phyloP scores from a whole-genome alignment of 2,329 filamentous ascomycete species.

The Fusarium sp. region DNA sequence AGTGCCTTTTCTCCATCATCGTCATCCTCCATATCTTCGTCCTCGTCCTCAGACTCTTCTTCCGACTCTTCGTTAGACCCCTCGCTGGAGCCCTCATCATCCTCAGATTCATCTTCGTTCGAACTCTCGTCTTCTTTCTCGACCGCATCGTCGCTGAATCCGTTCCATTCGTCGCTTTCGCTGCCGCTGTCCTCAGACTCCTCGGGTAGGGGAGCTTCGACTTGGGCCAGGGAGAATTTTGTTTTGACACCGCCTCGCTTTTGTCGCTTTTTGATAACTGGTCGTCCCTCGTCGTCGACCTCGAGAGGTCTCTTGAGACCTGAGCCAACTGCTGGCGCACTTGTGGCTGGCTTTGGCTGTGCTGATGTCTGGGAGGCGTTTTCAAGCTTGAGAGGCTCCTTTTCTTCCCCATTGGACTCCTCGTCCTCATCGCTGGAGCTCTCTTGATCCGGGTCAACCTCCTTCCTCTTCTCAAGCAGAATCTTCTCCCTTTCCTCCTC shows the following conservation, averaged over 20 bases:
- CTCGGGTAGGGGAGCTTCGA: constrained; percentile 52
- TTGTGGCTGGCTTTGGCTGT: constrained; percentile 3
- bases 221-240: constrained; percentile 59
- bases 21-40: constrained; percentile 46
- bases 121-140: constrained; percentile 38
- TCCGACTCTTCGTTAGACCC: constrained; percentile 45
- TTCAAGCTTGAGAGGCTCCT: neutral
- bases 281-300: constrained; percentile 79
- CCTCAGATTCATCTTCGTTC: constrained; percentile 41
- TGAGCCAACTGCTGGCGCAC: constrained; percentile 64
- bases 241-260: constrained; percentile 72
- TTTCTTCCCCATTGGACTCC: constrained; percentile 4
- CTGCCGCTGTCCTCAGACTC: constrained; percentile 38
- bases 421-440: constrained; percentile 33
- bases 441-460: constrained; percentile 43
- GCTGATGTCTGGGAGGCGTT: constrained; percentile 5
- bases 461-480: constrained; percentile 58
- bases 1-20: constrained; percentile 43
- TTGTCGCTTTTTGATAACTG: constrained; percentile 85
- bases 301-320: constrained; percentile 91
- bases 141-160: constrained; percentile 63
- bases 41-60: constrained; percentile 47
- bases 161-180: constrained; percentile 67
- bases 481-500: constrained; percentile 63
- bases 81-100: constrained; percentile 41